These are phyloP conservation scores for Papiliotrema terrestris DNA, from an alignment of 1,284 basidiomycete species.

Conservation along the genomic window DNA sequence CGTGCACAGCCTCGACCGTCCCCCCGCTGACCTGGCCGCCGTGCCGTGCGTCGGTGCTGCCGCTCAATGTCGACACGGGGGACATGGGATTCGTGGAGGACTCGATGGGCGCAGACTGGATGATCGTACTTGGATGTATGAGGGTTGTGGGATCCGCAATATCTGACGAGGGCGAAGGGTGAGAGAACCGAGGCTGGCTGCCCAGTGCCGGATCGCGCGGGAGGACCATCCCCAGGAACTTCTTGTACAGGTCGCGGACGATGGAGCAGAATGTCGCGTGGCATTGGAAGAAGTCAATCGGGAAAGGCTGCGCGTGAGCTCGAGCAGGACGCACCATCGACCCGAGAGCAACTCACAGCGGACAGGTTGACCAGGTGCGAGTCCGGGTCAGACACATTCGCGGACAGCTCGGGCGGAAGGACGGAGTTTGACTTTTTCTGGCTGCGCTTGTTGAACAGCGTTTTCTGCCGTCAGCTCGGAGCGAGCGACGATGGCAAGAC, in stretches of 20 bases:
- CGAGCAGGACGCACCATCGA: not conserved
- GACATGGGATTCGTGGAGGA: slow-evolving; percentile 10
- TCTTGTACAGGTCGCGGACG: slow-evolving; percentile 51
- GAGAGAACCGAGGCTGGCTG: slow-evolving; percentile 2
- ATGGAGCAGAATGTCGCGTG: slow-evolving; percentile 52
- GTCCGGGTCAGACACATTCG: not conserved
- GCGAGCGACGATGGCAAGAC: not conserved
- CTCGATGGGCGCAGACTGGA: slow-evolving; percentile 30
- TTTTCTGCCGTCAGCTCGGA: not conserved
- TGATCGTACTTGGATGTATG: slow-evolving; percentile 35
- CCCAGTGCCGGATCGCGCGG: slow-evolving; percentile 2
- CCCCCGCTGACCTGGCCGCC: not conserved
- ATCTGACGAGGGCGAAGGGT: not conserved
- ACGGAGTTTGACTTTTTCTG: not conserved
- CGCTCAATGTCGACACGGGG: slow-evolving; percentile 2
- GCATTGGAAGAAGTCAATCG: slow-evolving; percentile 52
- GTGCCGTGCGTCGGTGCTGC: not conserved
- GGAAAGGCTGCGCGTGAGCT: slow-evolving; percentile 47
- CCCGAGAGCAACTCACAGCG: not conserved
- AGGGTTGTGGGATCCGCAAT: slow-evolving; percentile 11
- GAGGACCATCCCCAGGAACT: slow-evolving; percentile 40
- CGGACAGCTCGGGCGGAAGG: not conserved
- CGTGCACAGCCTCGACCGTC: not conserved
- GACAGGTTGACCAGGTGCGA: not conserved
- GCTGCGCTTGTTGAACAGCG: not conserved